A percentile compares a stretch with the other conserved stretches of the same genome.
Conservation (phyloP, 139 green algal species). For the Closterium sp. region DNA sequence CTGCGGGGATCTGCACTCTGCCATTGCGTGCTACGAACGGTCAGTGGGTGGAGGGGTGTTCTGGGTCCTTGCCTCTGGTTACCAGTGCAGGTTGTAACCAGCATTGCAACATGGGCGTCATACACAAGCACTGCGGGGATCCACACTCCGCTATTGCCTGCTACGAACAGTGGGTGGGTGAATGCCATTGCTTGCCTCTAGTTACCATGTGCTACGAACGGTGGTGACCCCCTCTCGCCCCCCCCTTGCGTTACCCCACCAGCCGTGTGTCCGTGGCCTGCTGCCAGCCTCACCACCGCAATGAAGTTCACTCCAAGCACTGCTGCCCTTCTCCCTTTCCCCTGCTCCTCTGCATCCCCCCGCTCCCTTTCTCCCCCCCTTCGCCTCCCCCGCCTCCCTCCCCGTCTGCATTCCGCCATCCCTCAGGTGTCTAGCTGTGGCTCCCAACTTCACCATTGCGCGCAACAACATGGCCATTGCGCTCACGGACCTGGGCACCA, state of each 20-base stretch:
- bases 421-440: constrained; percentile 33
- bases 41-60: not conserved
- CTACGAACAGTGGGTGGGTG: constrained; percentile 44
- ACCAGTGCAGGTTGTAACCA: no score
- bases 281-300: no score
- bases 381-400: no score
- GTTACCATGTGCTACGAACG: no score
- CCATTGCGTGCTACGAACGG: constrained; percentile 50
- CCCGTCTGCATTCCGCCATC: not conserved
- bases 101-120: constrained; percentile 90
- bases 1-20: constrained; percentile 23
- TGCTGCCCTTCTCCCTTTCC: not conserved
- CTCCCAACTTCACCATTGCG: constrained; percentile 62
- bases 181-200: no score
- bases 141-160: constrained; percentile 31
- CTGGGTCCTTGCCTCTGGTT: no score
- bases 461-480: constrained; percentile 91
- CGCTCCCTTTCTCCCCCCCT: not conserved
- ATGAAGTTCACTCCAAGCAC: not conserved
- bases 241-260: no score
- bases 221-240: no score
- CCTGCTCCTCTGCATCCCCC: not conserved
- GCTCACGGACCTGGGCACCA: constrained; percentile 76
- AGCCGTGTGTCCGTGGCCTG: no score
- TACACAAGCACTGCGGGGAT: constrained; percentile 57